Evolutionary conservation across 306 rosid species (phyloP).

Genomic region (Trifolium subterraneum): DNA sequence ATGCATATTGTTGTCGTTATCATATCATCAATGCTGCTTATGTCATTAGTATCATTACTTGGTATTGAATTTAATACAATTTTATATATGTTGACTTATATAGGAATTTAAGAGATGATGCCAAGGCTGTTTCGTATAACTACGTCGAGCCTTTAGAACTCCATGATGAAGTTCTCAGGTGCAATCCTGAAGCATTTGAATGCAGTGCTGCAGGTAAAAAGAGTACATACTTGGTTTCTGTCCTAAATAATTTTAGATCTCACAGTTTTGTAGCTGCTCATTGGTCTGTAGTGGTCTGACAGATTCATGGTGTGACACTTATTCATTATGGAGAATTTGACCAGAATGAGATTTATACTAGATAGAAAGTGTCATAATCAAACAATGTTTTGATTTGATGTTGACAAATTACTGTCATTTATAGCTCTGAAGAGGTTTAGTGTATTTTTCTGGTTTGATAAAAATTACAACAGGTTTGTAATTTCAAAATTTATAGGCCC

Average conservation of each 20-base stretch:
- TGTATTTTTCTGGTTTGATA: too few species aligned
- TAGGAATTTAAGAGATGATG: slow-evolving; percentile 85
- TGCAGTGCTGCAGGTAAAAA: slow-evolving; percentile 77
- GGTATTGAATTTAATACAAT: slow-evolving; percentile 22
- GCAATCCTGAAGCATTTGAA: slow-evolving; percentile 78
- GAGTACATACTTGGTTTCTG: slow-evolving; percentile 61
- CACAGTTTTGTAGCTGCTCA: slow-evolving; percentile 32
- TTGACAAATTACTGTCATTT: slow-evolving; percentile 24
- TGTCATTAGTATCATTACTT: slow-evolving; percentile 21
- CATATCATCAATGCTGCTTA: not conserved
- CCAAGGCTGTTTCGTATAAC: slow-evolving; percentile 47
- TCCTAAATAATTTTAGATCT: slow-evolving; percentile 37
- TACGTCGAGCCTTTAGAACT: slow-evolving; percentile 70
- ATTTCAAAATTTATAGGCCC: slow-evolving; percentile 13
- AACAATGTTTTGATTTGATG: slow-evolving; percentile 33
- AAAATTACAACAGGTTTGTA: slow-evolving; percentile 31
- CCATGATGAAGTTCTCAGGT: slow-evolving; percentile 76
- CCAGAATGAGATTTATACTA: slow-evolving; percentile 18
- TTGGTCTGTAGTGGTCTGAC: slow-evolving; percentile 17
- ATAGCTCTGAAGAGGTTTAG: slow-evolving; percentile 13
- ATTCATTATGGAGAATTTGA: slow-evolving; percentile 19
- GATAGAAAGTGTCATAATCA: not conserved
- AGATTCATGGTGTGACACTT: slow-evolving; percentile 24
- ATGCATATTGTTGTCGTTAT: not conserved
- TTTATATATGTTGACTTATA: slow-evolving; percentile 31